phyloP scores from a whole-genome alignment of 768 basidiomycete species.

The Tricholoma bakamatsutake region DNA sequence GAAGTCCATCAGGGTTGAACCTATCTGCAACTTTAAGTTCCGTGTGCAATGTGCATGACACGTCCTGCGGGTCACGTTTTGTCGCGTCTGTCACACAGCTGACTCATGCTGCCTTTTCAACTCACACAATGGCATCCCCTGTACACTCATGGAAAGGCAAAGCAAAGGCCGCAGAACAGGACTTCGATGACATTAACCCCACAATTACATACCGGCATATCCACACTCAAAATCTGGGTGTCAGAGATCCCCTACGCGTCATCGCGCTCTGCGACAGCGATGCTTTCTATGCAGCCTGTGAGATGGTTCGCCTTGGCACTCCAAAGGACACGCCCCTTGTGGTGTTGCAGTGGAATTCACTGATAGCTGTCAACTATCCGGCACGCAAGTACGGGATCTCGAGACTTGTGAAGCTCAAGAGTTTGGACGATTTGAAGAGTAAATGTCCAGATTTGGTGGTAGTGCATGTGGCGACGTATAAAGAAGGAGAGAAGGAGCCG shows the following conservation, averaged over 20 bases:
- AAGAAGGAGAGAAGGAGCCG: conserved; percentile 79
- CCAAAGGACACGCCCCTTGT: conserved; percentile 61
- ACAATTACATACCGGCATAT: conserved; percentile 77
- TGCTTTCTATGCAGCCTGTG: conserved; percentile 83
- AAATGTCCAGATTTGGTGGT: conserved; percentile 80
- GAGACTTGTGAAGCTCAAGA: conserved; percentile 63
- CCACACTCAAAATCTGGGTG: conserved; percentile 59
- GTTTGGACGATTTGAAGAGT: conserved; percentile 69
- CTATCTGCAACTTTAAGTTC: no score
- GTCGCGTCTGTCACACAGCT: not conserved
- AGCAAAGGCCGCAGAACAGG: conserved; percentile 35
- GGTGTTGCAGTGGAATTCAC: conserved; percentile 80
- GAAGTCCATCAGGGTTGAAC: no score
- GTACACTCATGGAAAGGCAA: conserved; percentile 48
- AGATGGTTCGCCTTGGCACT: conserved; percentile 73
- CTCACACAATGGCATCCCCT: not conserved
- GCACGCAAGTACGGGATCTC: conserved; percentile 91
- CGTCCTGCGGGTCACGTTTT: not conserved
- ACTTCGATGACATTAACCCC: conserved; percentile 59
- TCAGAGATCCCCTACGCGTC: conserved; percentile 72
- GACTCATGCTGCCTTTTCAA: not conserved
- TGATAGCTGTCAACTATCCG: conserved; percentile 96
- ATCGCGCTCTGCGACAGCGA: conserved; percentile 90
- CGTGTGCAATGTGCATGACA: no score
- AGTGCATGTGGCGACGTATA: conserved; percentile 94